Evolutionary conservation across 495 filamentous ascomycete genomes (phyloP).

Genomic region (Trichoderma erinaceum): DNA sequence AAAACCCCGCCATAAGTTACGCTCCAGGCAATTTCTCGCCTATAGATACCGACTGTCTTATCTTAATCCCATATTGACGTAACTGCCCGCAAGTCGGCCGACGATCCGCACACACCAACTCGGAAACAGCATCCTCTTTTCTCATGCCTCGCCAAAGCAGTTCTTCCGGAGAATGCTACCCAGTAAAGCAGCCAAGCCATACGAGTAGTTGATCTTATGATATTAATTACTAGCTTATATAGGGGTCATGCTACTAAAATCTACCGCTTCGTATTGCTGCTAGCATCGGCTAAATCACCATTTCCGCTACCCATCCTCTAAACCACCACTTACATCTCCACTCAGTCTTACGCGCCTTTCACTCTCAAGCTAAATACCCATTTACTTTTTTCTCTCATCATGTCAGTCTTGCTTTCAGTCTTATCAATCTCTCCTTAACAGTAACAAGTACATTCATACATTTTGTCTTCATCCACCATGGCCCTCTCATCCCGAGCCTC

Average conservation of each 20-base stretch:
- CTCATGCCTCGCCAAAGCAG: no score
- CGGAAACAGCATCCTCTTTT: not conserved
- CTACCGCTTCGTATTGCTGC: no score
- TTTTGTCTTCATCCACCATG: not conserved
- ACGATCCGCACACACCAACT: not conserved
- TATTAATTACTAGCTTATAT: no score
- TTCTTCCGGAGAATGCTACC: no score
- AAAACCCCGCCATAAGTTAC: not conserved
- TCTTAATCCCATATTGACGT: not conserved
- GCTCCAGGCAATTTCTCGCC: not conserved
- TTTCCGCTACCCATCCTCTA: not conserved
- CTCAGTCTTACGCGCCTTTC: not conserved
- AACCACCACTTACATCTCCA: not conserved
- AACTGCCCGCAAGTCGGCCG: not conserved
- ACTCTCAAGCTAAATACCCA: not conserved
- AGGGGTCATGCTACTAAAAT: no score
- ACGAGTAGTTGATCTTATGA: no score
- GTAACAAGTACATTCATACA: not conserved
- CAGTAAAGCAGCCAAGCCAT: no score
- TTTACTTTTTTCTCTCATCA: not conserved
- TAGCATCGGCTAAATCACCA: no score
- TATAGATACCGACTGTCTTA: not conserved
- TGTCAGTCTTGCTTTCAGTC: not conserved
- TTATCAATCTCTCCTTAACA: not conserved
- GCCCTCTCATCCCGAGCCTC: slow-evolving; percentile 6